Base-by-base conservation (phyloP, 2,329 filamentous ascomycete genomes). In the Verticillium albo-atrum region DNA sequence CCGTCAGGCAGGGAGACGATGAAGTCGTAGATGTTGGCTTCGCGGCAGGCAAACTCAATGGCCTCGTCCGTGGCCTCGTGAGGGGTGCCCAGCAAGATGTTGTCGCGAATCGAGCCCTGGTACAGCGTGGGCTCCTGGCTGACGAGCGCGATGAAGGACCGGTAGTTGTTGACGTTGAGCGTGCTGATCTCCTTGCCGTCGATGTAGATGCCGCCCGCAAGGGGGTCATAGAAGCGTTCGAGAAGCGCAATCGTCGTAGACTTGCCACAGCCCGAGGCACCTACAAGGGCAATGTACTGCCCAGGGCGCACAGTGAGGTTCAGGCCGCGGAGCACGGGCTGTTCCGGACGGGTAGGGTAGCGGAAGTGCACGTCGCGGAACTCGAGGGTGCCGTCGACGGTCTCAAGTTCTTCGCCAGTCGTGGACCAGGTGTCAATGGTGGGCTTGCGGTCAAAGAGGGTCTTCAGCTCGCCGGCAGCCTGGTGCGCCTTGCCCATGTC, bases 91-190 rank as follows among this genome's bases (percentile, higher is more conserved):
- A 98, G 83, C 5, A 96, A 76, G 63, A 98, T 92, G 71, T 98
- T 98, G 34, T 98, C 93, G 65, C 83, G 85, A 68, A 99, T 91
- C 0, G 89, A 93, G 51, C 94, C 95, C 72, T 96, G 92, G 75
- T 97, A 99, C 0, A 99, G 78, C 0, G 94, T 97, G 0, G 95
- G 94, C 72, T 98, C 95, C 71, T 98, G 95, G 34, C 89, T 92
- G 15, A 99, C 94, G 10, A 99, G 87, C 0, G 94, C 89, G 63
- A 98, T 84, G 72, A 88, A 86, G 20, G 83, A 87, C 57, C 95
- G 89, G 76, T 97, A 97, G 58, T 93, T 87, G 74, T 91, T 92
- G 69, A 97, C 80, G 68, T 96, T 94, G 55, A 97, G 80, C 12
- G 81, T 82, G 61, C 86, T 89, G 67, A 98, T 91, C 63, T 97